Evolutionary conservation across 2,329 filamentous ascomycete genomes (phyloP), one percentile per base, ranked within the genome.

Genomic region (Cercospora sp.): DNA sequence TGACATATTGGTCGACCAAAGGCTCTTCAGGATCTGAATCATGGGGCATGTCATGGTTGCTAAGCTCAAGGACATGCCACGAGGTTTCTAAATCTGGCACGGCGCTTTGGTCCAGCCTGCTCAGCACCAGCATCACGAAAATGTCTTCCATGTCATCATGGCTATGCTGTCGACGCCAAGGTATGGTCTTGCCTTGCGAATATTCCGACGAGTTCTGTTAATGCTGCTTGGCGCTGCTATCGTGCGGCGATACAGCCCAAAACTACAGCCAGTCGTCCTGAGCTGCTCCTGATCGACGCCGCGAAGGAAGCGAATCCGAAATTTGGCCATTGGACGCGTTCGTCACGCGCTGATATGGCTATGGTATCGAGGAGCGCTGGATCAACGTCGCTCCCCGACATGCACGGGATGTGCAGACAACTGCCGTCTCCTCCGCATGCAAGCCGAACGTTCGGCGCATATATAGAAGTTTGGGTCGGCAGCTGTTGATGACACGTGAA

Each of bases 321-420:
- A 67, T 60, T 63, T 63, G 60, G 18, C 65, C 60, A 63, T 45
- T 53, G 20, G 12, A 51, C 20, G 23, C 28, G 23, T 45, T 63
- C 31, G 33, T 26, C 8, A 31, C 45, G 45, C 45, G 45, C 45
- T 23, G 42, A 8, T 23, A 48, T 16, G 42, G 16, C 30, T n/a
- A 60, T 18, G 31, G 7, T 20, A n/a, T 36, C 9, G 57, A 48
- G 20, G 18, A 48, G 18, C 42, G 3, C 42, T 48, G n/a, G 10
- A 23, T 13, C 3, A 51, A 20, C 20, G 5, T 51, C 20, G 18
- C 20, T 26, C 45, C 18, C 42, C 18, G 18, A 23, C 18, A 23
- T 26, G 3, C 5, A n/a, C 45, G 45, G 45, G 45, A 23, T 13
- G 45, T 51, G 20, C 45, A 51, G 45, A 51, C 45, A 7, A 23